phyloP scores from a whole-genome alignment of 306 rosid species.

The Senna siamea region DNA sequence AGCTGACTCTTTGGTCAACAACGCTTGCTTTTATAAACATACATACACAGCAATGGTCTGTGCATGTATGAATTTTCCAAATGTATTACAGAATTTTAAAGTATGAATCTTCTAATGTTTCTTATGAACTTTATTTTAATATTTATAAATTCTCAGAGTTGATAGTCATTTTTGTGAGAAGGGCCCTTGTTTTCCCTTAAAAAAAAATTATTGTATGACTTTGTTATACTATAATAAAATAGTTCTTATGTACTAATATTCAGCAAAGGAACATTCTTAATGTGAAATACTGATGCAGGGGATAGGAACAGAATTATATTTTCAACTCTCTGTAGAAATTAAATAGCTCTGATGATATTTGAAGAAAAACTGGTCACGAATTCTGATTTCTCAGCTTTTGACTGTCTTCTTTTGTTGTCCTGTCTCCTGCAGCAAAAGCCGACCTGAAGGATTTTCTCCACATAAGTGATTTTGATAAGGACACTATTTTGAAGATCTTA shows the following conservation, averaged over 20 bases:
- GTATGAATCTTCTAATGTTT: no score
- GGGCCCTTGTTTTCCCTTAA: neutral
- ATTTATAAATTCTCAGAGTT: neutral
- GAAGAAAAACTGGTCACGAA: neutral
- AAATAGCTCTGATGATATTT: conserved; percentile 1
- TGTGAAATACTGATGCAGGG: neutral
- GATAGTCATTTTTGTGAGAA: neutral
- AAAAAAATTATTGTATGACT: neutral
- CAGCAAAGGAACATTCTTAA: neutral
- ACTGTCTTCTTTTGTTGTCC: neutral
- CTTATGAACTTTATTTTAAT: no score
- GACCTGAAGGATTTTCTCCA: conserved; percentile 79
- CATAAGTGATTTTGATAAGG: conserved; percentile 78
- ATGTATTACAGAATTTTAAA: neutral
- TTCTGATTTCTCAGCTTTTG: conserved; percentile 2
- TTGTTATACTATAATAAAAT: neutral
- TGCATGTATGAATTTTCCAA: neutral
- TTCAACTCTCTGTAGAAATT: neutral
- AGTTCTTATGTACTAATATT: neutral
- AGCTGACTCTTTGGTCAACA: neutral
- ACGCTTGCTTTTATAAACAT: neutral
- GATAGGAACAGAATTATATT: neutral
- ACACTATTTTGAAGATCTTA: conserved; percentile 75
- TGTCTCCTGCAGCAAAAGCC: conserved; percentile 50
- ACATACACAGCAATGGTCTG: neutral